Percentiles rank a stretch among this genome's conserved stretches.
Evolutionary conservation across 2,329 filamentous ascomycete species (phyloP).

Genomic region (Balansia obtecta): DNA sequence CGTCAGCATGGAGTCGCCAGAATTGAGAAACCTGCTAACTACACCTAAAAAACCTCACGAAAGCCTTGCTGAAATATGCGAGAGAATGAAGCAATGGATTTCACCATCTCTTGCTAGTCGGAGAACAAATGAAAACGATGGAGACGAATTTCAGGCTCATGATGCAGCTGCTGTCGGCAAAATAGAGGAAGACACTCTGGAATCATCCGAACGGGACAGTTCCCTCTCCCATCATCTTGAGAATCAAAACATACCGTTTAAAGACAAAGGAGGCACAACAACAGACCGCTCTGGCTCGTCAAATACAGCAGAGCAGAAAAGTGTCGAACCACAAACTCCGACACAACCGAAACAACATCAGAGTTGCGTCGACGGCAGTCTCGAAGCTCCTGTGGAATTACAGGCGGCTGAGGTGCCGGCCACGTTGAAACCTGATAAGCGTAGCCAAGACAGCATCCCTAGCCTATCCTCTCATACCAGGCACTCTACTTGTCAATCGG

Average conservation of each 20-base stretch:
- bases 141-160: background rate
- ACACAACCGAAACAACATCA: too few relatives aligned
- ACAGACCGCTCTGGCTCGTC: background rate
- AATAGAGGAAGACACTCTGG: background rate
- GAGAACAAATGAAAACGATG: background rate
- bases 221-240: background rate
- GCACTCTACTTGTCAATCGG: background rate
- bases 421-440: background rate
- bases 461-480: background rate
- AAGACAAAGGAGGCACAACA: background rate
- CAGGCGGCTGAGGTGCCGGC: background rate
- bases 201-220: background rate
- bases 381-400: background rate
- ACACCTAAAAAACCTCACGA: background rate
- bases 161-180: background rate
- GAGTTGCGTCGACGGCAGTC: background rate
- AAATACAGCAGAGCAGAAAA: too few relatives aligned
- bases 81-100: slow-evolving; percentile 5
- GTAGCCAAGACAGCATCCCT: background rate
- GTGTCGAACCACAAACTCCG: too few relatives aligned
- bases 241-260: background rate
- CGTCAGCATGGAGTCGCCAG: background rate
- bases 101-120: background rate
- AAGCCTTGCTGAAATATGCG: slow-evolving; percentile 2
- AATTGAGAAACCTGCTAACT: background rate